These are phyloP conservation scores for Wallacemonas rigidus DNA, from an alignment of 208 protist species.

Conservation along the genomic window DNA sequence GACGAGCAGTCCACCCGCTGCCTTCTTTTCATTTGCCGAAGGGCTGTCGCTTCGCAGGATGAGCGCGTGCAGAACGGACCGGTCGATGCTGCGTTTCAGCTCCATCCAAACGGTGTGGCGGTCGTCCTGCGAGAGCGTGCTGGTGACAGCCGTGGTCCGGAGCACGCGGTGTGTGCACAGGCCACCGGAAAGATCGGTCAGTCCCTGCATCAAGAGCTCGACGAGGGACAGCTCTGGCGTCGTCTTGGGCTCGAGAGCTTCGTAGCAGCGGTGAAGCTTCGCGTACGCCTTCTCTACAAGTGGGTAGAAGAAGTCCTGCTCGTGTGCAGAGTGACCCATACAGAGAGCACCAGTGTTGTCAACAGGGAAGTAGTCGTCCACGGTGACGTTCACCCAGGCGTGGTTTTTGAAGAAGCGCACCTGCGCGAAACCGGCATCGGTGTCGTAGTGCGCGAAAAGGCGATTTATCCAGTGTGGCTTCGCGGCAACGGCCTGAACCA, in stretches of 20 bases:
- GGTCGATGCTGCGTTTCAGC: constrained; percentile 50
- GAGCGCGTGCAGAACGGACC: constrained; percentile 47
- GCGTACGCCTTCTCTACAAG: constrained; percentile 93
- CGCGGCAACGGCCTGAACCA: constrained; percentile 58
- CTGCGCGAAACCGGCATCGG: constrained; percentile 75
- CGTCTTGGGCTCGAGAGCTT: constrained; percentile 75
- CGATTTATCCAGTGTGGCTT: constrained; percentile 69
- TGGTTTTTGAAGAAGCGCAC: constrained; percentile 88
- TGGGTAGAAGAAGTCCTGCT: constrained; percentile 64
- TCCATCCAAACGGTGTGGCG: constrained; percentile 57
- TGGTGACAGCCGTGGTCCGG: constrained; percentile 19
- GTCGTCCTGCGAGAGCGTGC: constrained; percentile 37
- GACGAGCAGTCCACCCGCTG: constrained; percentile 48
- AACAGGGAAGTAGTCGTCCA: constrained; percentile 88
- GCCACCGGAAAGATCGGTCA: constrained; percentile 79
- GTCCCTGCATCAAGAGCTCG: constrained; percentile 56
- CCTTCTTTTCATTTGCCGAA: constrained; percentile 44
- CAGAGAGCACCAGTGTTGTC: constrained; percentile 60
- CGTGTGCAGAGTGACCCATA: constrained; percentile 35
- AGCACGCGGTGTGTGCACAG: constrained; percentile 38
- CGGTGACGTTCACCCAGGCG: constrained; percentile 69
- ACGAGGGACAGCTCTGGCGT: constrained; percentile 50
- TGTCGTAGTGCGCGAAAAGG: constrained; percentile 66
- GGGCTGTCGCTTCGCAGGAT: constrained; percentile 44
- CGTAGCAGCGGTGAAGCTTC: constrained; percentile 91